Conservation (phyloP, 306 rosid genomes). For the Cucumis cinereus region DNA sequence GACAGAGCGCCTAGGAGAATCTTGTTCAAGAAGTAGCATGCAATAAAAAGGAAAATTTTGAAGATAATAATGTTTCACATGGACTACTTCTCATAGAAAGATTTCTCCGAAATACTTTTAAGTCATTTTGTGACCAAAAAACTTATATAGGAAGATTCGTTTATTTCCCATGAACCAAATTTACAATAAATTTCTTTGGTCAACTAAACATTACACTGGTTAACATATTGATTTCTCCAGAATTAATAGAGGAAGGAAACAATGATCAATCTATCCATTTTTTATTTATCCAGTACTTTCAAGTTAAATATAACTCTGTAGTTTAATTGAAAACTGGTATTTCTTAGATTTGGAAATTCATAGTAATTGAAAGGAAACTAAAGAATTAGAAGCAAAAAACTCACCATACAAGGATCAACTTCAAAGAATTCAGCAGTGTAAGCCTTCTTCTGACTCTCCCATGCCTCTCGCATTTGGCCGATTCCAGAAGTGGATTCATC, state of each 20-base stretch:
- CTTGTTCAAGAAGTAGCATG: not conserved
- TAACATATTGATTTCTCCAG: not conserved
- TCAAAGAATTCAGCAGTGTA: constrained; percentile 59
- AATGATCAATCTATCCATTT: not conserved
- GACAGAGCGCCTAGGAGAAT: not conserved
- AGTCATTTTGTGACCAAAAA: not conserved
- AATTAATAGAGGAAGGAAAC: not conserved
- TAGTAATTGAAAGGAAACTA: not conserved
- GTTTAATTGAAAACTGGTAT: not conserved
- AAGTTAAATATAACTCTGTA: not conserved
- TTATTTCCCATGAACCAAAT: not conserved
- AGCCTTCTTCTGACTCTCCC: constrained; percentile 61
- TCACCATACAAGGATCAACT: constrained; percentile 69
- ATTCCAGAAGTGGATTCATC: constrained; percentile 67
- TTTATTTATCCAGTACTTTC: not conserved
- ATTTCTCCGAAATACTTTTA: not conserved
- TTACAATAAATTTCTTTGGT: not conserved
- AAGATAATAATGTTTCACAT: not conserved
- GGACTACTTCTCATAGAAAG: not conserved
- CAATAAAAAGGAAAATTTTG: not conserved
- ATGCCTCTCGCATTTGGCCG: constrained; percentile 52
- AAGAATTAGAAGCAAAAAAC: not conserved
- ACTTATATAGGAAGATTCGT: too few relatives aligned
- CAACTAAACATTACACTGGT: not conserved
- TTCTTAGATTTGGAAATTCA: not conserved